A percentile compares a stretch with the other conserved stretches of the same genome.
Evolutionary conservation across 1,284 basidiomycete genomes (phyloP).

Genomic region (Ustilago trichophora): DNA sequence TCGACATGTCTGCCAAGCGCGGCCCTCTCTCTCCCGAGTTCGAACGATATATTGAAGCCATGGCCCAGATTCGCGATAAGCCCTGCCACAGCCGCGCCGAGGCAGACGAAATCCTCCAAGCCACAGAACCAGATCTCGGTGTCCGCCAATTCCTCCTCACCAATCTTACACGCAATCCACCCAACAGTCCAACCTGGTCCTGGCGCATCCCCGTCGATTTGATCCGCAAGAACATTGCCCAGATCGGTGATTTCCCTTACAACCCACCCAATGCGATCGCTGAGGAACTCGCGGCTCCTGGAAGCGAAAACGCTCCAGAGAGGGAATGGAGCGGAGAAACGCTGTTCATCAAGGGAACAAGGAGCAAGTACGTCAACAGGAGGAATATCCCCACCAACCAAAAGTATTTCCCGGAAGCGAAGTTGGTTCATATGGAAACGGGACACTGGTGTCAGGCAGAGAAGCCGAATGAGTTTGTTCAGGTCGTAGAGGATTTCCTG

Average conservation of each 20-base stretch:
- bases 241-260: slow-evolving; percentile 79
- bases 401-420: slow-evolving; percentile 76
- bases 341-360: slow-evolving; percentile 78
- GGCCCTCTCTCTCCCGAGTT: slow-evolving; percentile 74
- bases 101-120: slow-evolving; percentile 74
- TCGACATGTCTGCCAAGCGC: slow-evolving; percentile 79
- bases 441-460: slow-evolving; percentile 69
- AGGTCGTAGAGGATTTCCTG: slow-evolving; percentile 63
- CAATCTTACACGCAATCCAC: slow-evolving; percentile 72
- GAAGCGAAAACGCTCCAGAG: slow-evolving; percentile 8
- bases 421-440: slow-evolving; percentile 64
- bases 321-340: slow-evolving; percentile 73
- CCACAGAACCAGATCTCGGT: slow-evolving; percentile 74
- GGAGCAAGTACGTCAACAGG: slow-evolving; percentile 76
- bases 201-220: slow-evolving; percentile 80
- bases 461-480: slow-evolving; percentile 66
- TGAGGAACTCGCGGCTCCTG: slow-evolving; percentile 65
- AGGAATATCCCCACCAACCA: slow-evolving; percentile 73
- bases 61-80: slow-evolving; percentile 75
- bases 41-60: slow-evolving; percentile 73
- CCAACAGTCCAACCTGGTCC: slow-evolving; percentile 67
- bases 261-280: slow-evolving; percentile 68
- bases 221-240: slow-evolving; percentile 73
- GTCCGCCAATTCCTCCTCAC: slow-evolving; percentile 83
- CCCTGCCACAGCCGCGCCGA: slow-evolving; percentile 73